These are phyloP conservation scores for Ophiostoma sp. DNA, from an alignment of 2,329 filamentous ascomycete genomes.

Conservation along the genomic window DNA sequence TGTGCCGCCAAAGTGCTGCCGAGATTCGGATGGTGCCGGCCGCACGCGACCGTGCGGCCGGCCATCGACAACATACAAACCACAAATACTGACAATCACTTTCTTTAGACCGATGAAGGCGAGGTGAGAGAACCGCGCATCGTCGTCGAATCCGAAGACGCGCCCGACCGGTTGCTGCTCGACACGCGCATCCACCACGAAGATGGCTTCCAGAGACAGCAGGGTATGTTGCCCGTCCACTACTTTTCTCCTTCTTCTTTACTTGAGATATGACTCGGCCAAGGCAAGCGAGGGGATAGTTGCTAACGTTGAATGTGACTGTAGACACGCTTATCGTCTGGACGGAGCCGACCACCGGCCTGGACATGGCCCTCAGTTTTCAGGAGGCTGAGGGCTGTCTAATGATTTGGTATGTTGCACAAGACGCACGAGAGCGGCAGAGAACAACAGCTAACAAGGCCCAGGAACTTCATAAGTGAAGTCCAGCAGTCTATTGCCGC, in stretches of 20 bases:
- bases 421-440: neutral
- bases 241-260: constrained; percentile 33
- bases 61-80: too few relatives aligned
- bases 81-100: constrained; percentile 34
- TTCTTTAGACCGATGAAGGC: constrained; percentile 37
- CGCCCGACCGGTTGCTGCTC: constrained; percentile 77
- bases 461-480: constrained; percentile 85
- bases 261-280: constrained; percentile 25
- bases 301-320: constrained; percentile 32
- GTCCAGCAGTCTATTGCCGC: constrained; percentile 70
- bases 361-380: constrained; percentile 97
- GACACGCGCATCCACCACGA: constrained; percentile 90
- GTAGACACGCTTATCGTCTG: constrained; percentile 96
- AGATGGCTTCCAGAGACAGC: constrained; percentile 97
- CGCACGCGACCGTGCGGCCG: constrained; percentile 14
- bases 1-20: constrained; percentile 38
- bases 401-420: constrained; percentile 73
- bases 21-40: too few relatives aligned
- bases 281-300: too few relatives aligned
- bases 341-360: constrained; percentile 80
- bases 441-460: neutral
- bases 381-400: constrained; percentile 95
- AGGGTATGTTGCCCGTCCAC: constrained; percentile 60
- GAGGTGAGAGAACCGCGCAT: constrained; percentile 80
- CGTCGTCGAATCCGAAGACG: constrained; percentile 89